phyloP scores from a whole-genome alignment of 2,329 filamentous ascomycete genomes.

The Pestalotiopsis sp. region DNA sequence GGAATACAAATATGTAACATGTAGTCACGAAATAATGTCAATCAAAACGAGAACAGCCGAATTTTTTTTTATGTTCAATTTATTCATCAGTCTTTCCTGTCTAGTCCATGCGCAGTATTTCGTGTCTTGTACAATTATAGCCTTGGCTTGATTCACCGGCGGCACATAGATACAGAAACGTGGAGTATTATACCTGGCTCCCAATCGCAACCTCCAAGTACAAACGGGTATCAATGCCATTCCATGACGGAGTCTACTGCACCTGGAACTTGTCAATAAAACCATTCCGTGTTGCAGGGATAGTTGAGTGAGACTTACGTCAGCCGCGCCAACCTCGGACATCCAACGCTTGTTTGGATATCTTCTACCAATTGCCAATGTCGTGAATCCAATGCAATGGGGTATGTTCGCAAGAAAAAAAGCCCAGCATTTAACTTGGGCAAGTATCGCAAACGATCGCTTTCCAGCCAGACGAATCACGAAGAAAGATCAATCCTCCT shows the following conservation, averaged over 20 bases:
- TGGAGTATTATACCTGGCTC: no score
- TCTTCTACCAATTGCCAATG: no score
- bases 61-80: neutral
- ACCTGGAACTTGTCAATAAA: no score
- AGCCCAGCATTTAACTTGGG: neutral
- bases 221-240: no score
- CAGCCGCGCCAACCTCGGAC: no score
- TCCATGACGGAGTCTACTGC: no score
- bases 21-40: neutral
- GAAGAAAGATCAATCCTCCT: neutral
- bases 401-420: neutral
- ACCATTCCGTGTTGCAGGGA: no score
- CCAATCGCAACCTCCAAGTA: no score
- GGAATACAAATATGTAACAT: constrained; percentile 4
- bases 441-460: neutral
- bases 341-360: no score
- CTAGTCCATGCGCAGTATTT: neutral
- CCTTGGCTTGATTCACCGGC: neutral
- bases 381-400: no score
- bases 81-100: neutral
- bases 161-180: neutral
- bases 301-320: no score
- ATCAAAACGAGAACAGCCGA: neutral
- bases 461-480: neutral
- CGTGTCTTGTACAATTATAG: neutral